phyloP scores from a whole-genome alignment of 2,329 filamentous ascomycete species.

The Botrytis squamosa region DNA sequence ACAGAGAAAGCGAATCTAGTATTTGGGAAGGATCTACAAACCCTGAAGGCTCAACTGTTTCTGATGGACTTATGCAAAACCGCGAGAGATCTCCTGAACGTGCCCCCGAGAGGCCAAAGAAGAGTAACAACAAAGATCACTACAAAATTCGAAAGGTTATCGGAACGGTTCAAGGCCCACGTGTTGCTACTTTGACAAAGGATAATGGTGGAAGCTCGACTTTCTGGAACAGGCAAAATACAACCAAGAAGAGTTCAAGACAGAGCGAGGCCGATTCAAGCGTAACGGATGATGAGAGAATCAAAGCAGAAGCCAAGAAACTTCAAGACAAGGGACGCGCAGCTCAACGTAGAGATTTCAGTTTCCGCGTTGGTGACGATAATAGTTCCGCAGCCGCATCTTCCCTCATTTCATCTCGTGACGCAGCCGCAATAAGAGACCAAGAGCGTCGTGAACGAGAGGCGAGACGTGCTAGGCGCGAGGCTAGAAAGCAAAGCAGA shows the following conservation, averaged over 20 bases:
- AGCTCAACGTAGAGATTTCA: slow-evolving; percentile 38
- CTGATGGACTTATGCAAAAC: slow-evolving; percentile 59
- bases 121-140: slow-evolving; percentile 31
- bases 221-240: slow-evolving; percentile 27
- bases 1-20: slow-evolving; percentile 75
- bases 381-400: slow-evolving; percentile 25
- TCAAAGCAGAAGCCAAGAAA: slow-evolving; percentile 55
- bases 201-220: slow-evolving; percentile 5
- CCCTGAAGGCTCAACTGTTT: slow-evolving; percentile 43
- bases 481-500: slow-evolving; percentile 30
- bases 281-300: slow-evolving; percentile 43
- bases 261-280: slow-evolving; percentile 15
- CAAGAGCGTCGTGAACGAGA: slow-evolving; percentile 22
- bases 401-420: slow-evolving; percentile 14
- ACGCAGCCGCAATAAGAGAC: slow-evolving; percentile 24
- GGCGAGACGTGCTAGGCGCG: slow-evolving; percentile 23
- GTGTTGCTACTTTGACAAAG: slow-evolving; percentile 19
- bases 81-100: slow-evolving; percentile 56
- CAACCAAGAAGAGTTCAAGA: slow-evolving; percentile 21
- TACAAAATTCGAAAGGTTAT: slow-evolving; percentile 38
- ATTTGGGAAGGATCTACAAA: slow-evolving; percentile 72
- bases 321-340: slow-evolving; percentile 54
- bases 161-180: slow-evolving; percentile 17
- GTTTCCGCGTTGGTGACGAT: slow-evolving; percentile 38
- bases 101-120: slow-evolving; percentile 46